Conservation (phyloP, 1,139 yeast genomes). For the Candida glucosophila region DNA sequence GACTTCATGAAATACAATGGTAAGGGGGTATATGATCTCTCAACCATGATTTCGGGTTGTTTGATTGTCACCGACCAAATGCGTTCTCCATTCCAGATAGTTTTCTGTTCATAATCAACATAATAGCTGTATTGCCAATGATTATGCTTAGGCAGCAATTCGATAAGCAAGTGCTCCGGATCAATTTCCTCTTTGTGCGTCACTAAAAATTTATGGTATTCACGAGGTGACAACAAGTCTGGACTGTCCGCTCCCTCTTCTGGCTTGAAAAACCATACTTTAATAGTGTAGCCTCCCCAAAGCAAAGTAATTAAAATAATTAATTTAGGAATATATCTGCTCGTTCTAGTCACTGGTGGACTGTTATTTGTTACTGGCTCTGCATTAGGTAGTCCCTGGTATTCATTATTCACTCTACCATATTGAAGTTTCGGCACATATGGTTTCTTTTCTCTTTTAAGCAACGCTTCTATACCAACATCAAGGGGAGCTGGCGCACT, state of each 20-base stretch:
- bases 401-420: slow-evolving; percentile 51
- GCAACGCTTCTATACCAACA: slow-evolving; percentile 21
- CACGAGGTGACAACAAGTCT: slow-evolving; percentile 46
- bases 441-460: slow-evolving; percentile 34
- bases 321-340: slow-evolving; percentile 49
- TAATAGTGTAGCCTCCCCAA: slow-evolving; percentile 59
- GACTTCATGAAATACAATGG: slow-evolving; percentile 55
- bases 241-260: slow-evolving; percentile 34
- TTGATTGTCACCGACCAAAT: slow-evolving; percentile 86
- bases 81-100: slow-evolving; percentile 63
- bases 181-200: slow-evolving; percentile 64
- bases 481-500: slow-evolving; percentile 38
- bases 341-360: slow-evolving; percentile 29
- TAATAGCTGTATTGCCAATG: slow-evolving; percentile 42
- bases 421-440: slow-evolving; percentile 48
- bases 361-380: slow-evolving; percentile 18
- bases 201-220: slow-evolving; percentile 61
- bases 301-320: slow-evolving; percentile 40
- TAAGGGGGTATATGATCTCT: slow-evolving; percentile 79
- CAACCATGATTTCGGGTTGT: slow-evolving; percentile 91
- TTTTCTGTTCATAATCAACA: slow-evolving; percentile 28
- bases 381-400: slow-evolving; percentile 49
- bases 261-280: slow-evolving; percentile 37
- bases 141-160: slow-evolving; percentile 54
- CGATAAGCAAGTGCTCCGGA: slow-evolving; percentile 62